These are phyloP conservation scores for Papiliotrema flavescens DNA, from an alignment of 1,284 basidiomycete genomes.

Conservation along the genomic window DNA sequence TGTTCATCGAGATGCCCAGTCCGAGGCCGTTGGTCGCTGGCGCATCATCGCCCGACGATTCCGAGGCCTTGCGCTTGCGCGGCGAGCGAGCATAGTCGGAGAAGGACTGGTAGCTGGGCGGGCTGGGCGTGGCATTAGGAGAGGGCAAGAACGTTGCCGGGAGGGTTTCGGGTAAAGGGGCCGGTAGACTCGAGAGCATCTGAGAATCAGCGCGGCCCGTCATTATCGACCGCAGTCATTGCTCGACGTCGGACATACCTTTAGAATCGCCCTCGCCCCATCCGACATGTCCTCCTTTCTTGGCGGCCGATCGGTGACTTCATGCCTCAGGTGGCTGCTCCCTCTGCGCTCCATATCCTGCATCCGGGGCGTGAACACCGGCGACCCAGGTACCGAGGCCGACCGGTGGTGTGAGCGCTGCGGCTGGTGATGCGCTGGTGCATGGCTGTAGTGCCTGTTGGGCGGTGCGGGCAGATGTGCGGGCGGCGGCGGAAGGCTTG, in stretches of 20 bases:
- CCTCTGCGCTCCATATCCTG: constrained; percentile 15
- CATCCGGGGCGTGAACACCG: neutral
- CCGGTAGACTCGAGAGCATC: constrained; percentile 33
- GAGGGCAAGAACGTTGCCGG: constrained; percentile 32
- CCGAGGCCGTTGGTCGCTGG: constrained; percentile 20
- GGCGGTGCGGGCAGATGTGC: neutral
- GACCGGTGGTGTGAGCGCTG: neutral
- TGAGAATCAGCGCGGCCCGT: neutral
- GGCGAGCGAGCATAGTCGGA: constrained; percentile 11
- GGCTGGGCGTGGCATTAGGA: constrained; percentile 13
- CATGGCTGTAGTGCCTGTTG: neutral
- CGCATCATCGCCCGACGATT: constrained; percentile 12
- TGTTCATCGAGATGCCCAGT: constrained; percentile 16
- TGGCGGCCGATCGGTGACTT: constrained; percentile 11
- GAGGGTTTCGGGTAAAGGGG: constrained; percentile 30
- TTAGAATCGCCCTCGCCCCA: constrained; percentile 31
- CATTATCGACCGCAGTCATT: neutral
- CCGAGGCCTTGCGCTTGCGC: constrained; percentile 5
- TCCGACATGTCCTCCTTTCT: constrained; percentile 12
- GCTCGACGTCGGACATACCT: constrained; percentile 18
- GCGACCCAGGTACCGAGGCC: neutral
- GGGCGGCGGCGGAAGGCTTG: neutral
- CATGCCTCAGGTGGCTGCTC: constrained; percentile 18
- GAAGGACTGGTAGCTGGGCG: constrained; percentile 15
- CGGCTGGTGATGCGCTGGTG: neutral